phyloP scores from a whole-genome alignment of 2,329 filamentous ascomycete genomes.

The Nectriaceae sp. region DNA sequence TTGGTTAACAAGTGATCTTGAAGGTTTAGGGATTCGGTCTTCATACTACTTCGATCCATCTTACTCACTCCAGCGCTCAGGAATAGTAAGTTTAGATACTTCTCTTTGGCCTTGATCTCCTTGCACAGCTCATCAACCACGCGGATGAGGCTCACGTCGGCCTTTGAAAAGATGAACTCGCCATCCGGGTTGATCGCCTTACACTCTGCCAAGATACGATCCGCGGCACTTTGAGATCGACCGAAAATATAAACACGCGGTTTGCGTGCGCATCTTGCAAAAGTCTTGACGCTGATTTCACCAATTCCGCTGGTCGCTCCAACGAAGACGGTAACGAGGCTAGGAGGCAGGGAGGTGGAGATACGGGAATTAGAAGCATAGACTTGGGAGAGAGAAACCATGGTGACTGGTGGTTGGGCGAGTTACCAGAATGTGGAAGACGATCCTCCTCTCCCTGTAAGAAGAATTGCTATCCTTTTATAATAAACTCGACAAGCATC shows the following conservation, averaged over 20 bases:
- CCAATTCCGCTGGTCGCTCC: slow-evolving; percentile 4
- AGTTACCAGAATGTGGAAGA: no score
- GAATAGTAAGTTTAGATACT: slow-evolving; percentile 4
- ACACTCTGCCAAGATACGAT: neutral
- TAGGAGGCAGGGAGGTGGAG: neutral
- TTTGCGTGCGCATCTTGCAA: neutral
- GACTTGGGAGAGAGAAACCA: neutral
- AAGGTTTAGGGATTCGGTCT: no score
- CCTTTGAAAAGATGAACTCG: slow-evolving; percentile 1
- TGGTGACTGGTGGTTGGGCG: no score
- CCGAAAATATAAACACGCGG: slow-evolving; percentile 4
- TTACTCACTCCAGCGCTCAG: neutral
- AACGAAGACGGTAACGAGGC: neutral
- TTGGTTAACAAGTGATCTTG: no score
- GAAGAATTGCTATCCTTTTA: no score
- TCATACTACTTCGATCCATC: neutral
- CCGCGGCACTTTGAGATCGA: neutral
- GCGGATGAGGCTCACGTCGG: slow-evolving; percentile 2
- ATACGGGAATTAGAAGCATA: neutral
- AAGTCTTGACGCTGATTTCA: neutral
- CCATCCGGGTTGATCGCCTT: slow-evolving; percentile 1
- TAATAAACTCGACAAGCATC: no score
- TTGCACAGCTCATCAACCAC: slow-evolving; percentile 1
- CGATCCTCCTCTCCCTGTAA: no score
- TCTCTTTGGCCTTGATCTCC: slow-evolving; percentile 3